These are phyloP conservation scores for Aspergillus quadrilineatus DNA, from an alignment of 2,329 filamentous ascomycete species.

Conservation along the genomic window DNA sequence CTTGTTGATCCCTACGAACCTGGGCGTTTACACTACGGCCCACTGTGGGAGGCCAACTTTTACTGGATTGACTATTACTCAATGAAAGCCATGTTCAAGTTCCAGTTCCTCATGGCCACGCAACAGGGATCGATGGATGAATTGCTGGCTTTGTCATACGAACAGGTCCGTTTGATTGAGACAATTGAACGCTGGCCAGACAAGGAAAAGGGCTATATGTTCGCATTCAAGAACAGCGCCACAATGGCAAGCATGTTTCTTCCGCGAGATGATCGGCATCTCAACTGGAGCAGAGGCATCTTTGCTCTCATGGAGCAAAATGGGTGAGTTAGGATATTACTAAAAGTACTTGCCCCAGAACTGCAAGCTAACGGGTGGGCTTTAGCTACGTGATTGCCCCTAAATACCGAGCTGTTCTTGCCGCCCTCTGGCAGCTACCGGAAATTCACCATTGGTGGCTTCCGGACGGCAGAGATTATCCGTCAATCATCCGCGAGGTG, in stretches of 20 bases:
- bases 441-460: constrained; percentile 85
- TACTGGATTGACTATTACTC: constrained; percentile 75
- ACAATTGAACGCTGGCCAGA: constrained; percentile 70
- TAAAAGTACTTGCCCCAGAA: not conserved
- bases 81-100: constrained; percentile 75
- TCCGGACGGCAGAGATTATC: constrained; percentile 74
- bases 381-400: constrained; percentile 78
- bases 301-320: constrained; percentile 74
- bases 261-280: constrained; percentile 69
- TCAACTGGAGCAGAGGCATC: constrained; percentile 76
- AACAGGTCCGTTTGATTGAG: constrained; percentile 76
- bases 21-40: constrained; percentile 67
- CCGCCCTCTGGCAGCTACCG: constrained; percentile 69
- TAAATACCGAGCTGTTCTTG: constrained; percentile 71
- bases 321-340: constrained; percentile 56
- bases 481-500: constrained; percentile 70
- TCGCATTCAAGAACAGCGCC: constrained; percentile 73
- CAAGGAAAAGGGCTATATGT: constrained; percentile 66
- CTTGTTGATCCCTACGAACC: constrained; percentile 73
- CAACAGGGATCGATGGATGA: constrained; percentile 54
- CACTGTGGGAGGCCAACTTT: constrained; percentile 72
- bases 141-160: constrained; percentile 62
- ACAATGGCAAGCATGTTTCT: constrained; percentile 76
- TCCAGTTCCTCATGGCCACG: constrained; percentile 63
- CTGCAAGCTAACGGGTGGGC: not conserved